Evolutionary conservation across 2,329 filamentous ascomycete genomes (phyloP).

Genomic region (Anisogramma anomala): DNA sequence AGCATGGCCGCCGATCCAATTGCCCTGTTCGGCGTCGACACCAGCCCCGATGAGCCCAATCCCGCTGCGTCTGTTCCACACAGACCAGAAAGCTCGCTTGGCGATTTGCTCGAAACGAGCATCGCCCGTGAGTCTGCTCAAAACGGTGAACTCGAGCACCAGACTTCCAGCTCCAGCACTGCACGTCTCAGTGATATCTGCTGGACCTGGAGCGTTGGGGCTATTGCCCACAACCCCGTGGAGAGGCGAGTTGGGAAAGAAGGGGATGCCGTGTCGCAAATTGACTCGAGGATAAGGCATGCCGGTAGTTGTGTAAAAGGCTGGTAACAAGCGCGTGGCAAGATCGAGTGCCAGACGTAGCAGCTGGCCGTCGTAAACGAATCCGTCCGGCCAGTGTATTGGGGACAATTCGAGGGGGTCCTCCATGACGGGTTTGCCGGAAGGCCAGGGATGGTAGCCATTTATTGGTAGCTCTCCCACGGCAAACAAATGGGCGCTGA

Average conservation of each 20-base stretch:
- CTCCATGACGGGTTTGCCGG: constrained; percentile 18
- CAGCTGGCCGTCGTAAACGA: constrained; percentile 81
- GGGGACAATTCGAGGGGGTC: constrained; percentile 36
- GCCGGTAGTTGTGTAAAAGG: constrained; percentile 82
- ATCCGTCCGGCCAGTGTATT: constrained; percentile 63
- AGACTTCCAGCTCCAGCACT: constrained; percentile 94
- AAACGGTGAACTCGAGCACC: constrained; percentile 81
- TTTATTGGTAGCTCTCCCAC: constrained; percentile 78
- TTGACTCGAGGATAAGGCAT: constrained; percentile 94
- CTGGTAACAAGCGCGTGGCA: constrained; percentile 71
- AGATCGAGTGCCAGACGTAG: constrained; percentile 82
- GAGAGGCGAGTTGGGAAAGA: constrained; percentile 77
- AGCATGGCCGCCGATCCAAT: constrained; percentile 81
- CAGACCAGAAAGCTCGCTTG: constrained; percentile 90
- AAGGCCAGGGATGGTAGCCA: constrained; percentile 52
- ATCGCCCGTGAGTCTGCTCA: constrained; percentile 81
- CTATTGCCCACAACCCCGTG: constrained; percentile 38
- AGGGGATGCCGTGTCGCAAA: constrained; percentile 78
- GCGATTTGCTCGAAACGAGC: constrained; percentile 77
- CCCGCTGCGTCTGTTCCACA: constrained; percentile 79
- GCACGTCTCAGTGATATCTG: constrained; percentile 89
- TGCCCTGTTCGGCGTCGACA: constrained; percentile 75
- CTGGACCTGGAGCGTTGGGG: constrained; percentile 28
- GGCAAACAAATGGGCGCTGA: constrained; percentile 91
- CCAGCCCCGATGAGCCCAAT: constrained; percentile 84